These are phyloP conservation scores for Mercurialis annua DNA, from an alignment of 345 rosid genomes.

Conservation along the genomic window DNA sequence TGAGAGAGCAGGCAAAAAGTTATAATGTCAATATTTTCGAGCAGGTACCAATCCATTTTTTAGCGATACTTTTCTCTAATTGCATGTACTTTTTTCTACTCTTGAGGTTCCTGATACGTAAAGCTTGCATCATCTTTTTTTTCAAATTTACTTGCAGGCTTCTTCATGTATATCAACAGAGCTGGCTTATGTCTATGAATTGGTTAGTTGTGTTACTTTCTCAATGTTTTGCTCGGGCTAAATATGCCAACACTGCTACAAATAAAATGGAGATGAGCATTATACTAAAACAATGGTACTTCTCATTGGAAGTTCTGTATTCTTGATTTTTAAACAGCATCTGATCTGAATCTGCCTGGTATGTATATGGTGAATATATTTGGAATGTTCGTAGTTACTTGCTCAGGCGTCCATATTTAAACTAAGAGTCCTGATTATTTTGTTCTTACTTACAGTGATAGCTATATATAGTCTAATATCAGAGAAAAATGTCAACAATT, in stretches of 20 bases:
- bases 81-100: slow-evolving; percentile 1
- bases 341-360: neutral
- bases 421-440: neutral
- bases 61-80: slow-evolving; percentile 4
- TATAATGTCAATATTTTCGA: slow-evolving; percentile 64
- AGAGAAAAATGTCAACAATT: neutral
- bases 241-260: slow-evolving; percentile 2
- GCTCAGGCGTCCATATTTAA: neutral
- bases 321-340: neutral
- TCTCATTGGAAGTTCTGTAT: neutral
- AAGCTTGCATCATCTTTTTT: neutral
- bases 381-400: neutral
- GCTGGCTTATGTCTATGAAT: slow-evolving; percentile 79
- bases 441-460: neutral
- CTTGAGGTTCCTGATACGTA: slow-evolving; percentile 1
- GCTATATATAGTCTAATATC: neutral
- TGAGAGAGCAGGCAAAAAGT: slow-evolving; percentile 56
- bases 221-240: neutral
- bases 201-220: slow-evolving; percentile 48
- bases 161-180: slow-evolving; percentile 62
- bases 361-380: neutral
- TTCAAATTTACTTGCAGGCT: slow-evolving; percentile 48
- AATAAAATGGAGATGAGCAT: neutral
- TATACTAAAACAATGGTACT: neutral
- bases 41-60: slow-evolving; percentile 47